Evolutionary conservation across 768 basidiomycete genomes (phyloP), one percentile per base, ranked within the genome.

Genomic region (Leccinum longicurvipes): DNA sequence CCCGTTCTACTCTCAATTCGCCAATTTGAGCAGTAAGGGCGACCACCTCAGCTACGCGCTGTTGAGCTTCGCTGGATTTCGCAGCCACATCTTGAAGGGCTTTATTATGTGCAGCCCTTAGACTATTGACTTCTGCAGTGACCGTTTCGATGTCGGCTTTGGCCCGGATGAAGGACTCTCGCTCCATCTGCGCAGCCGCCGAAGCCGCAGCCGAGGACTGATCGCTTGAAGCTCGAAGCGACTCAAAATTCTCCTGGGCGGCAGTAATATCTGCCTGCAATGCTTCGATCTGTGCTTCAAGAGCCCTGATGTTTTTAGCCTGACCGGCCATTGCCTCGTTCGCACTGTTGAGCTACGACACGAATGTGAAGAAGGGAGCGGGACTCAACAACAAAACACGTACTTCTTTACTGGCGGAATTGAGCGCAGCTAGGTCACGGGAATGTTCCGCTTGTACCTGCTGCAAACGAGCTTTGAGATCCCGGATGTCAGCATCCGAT

Each of bases 121-220:
- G 68, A 25, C 73, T 71, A 11, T 78, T 77, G 0, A 72, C 70
- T 70, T 89, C 86, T 11, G 74, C 74, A 53, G 79, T 70, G 31
- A 85, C 76, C 6, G 80, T 73, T 42, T 79, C 79, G 32, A 89
- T 74, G 51, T 89, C 81, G 2, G 79, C 80, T 60, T 84, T 82
- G 12, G 83, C 85, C 63, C 83, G 83, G 19, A 82, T 63, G 27
- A 90, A 75, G 21, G 83, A 82, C 62, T 85, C 85, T 19, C 77
- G 85, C 58, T 90, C 85, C 39, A 77, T 71, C 44, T 80, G 76
- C n/a, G 82, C 82, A 15, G 82, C 81, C 15, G 77, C 75, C 1
- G 77, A 69, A 0, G 79, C 75, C 27, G 74, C 76, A 1, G 76
- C 70, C 4, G 73, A 66, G 14, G 76, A 73, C 6, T 78, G 70